Evolutionary conservation across 345 rosid species (phyloP).

Genomic region (Boechera divaricarpa): DNA sequence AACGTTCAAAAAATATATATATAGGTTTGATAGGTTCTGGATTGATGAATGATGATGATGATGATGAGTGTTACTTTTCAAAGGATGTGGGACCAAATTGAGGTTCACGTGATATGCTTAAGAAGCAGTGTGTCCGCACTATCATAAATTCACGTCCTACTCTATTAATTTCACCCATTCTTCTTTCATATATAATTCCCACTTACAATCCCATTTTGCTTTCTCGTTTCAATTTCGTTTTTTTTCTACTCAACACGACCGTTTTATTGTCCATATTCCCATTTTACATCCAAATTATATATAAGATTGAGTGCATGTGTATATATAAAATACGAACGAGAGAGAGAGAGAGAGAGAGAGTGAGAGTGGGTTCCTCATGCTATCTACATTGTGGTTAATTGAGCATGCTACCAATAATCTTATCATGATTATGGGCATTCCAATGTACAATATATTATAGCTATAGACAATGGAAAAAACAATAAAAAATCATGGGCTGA

Average conservation of each 20-base stretch:
- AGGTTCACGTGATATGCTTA: constrained; percentile 37
- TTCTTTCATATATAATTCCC: neutral
- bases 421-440: constrained; percentile 34
- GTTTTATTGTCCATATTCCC: constrained; percentile 24
- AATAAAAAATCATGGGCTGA: constrained; percentile 16
- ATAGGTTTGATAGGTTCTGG: constrained; percentile 11
- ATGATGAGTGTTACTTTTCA: constrained; percentile 33
- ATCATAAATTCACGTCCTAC: constrained; percentile 19
- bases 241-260: constrained; percentile 13
- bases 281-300: neutral
- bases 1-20: constrained; percentile 30
- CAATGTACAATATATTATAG: neutral
- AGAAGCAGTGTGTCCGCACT: constrained; percentile 31
- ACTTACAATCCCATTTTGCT: neutral
- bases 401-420: constrained; percentile 28
- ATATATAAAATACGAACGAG: neutral
- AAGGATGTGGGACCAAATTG: constrained; percentile 6
- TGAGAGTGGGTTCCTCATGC: constrained; percentile 40
- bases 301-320: neutral
- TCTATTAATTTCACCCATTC: constrained; percentile 24
- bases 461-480: neutral
- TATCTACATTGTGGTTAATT: constrained; percentile 6
- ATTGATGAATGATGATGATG: constrained; percentile 4
- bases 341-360: neutral
- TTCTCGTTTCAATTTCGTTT: constrained; percentile 6